Evolutionary conservation across 1,284 basidiomycete genomes (phyloP), one percentile per base, ranked within the genome.

Genomic region (Leccinum pachyderme): DNA sequence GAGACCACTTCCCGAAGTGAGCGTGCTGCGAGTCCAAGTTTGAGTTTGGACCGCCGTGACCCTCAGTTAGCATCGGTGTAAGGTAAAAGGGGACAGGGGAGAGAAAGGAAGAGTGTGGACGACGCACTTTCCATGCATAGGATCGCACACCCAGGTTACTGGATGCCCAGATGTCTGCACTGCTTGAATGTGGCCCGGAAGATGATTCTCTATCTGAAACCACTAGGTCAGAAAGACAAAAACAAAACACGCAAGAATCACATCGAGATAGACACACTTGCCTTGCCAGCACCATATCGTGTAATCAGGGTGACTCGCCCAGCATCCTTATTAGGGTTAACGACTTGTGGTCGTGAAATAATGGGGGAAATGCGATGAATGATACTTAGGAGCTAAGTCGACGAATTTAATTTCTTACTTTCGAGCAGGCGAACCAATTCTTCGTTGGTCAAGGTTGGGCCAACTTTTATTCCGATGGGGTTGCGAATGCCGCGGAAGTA

Each of bases 401-500:
- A 28, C 2, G 7, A 7, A 51, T 27, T 7, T 6, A 1, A n/a
- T 37, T n/a, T 75, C 86, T 67, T 61, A 93, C 92, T 83, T 59
- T 93, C 84, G 4, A 98, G 74, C 50, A 98, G 70, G 44, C 78
- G 68, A 1, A 92, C 83, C n/a, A 99, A 76, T 74, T 98, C 96
- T 1, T 86, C 87, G 1, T 79, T 74, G 54, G 78, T 74, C 89
- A 98, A 91, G 29, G 83, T 85, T 24, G 96, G 95, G 1, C 96
- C 96, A 7, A 98, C 93, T 72, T 99, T 99, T 75, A 98, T 84
- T 2, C 96, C 96, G 58, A 99, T 93, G 1, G 96, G 96, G 72
- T 99, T 99, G 48, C 92, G 82, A 56, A 99, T 93, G 4, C 95
- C 94, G 48, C 93, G 78, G 73, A 96, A 95, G 72, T 95, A 96